Conservation (phyloP, 306 rosid genomes). For the Clitoria ternatea region DNA sequence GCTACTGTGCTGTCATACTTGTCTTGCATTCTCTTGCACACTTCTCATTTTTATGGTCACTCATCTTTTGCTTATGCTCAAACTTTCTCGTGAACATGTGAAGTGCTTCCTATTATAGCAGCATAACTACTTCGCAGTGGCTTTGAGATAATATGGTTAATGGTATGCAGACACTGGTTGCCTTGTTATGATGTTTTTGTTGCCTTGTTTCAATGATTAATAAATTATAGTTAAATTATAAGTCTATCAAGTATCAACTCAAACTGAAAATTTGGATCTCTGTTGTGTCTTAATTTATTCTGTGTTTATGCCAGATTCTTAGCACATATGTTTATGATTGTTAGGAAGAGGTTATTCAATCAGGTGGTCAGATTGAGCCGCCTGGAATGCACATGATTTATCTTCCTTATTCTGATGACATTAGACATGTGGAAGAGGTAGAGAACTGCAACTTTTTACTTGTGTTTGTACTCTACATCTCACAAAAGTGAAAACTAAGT, state of each 20-base stretch:
- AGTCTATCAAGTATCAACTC: neutral
- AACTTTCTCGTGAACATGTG: neutral
- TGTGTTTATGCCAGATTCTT: neutral
- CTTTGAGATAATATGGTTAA: neutral
- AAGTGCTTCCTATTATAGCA: neutral
- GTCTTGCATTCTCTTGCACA: constrained; percentile 9
- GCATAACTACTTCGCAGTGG: constrained; percentile 8
- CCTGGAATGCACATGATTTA: constrained; percentile 96
- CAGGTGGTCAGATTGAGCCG: constrained; percentile 85
- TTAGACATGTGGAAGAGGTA: constrained; percentile 92
- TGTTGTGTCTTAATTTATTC: neutral
- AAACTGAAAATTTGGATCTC: neutral
- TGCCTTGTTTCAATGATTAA: neutral
- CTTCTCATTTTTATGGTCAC: neutral
- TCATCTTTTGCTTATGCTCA: constrained; percentile 10
- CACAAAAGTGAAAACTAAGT: neutral
- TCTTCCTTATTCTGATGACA: constrained; percentile 93
- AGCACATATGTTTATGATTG: constrained; percentile 7
- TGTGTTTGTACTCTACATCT: neutral
- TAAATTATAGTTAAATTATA: neutral
- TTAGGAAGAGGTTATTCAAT: constrained; percentile 69
- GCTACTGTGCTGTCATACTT: neutral
- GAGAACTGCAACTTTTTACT: constrained; percentile 15
- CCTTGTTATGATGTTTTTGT: neutral
- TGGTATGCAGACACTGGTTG: neutral